Evolutionary conservation across 2,329 filamentous ascomycete genomes (phyloP), one percentile per base, ranked within the genome.

Genomic region (Reticulascus tulasneorum): DNA sequence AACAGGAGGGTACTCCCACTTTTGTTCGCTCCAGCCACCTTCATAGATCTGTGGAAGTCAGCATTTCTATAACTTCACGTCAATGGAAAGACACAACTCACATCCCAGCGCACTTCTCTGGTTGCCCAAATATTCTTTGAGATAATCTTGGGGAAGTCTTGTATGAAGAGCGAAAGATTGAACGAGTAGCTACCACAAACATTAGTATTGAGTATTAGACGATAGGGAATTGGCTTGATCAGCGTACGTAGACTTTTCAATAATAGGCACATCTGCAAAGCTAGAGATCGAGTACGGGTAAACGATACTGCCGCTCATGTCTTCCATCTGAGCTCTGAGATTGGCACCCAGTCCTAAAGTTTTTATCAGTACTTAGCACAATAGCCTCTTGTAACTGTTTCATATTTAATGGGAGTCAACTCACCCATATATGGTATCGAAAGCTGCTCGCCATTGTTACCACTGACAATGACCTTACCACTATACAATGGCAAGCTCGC

Each of bases 131-230:
- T 44, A 22, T 44, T 27, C 34, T 43, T 48, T 26, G 36, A 32
- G 6, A 40, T 40, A 3, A 49, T 24, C 29, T 38, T 45, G 16
- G 48, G 47, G 15, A 46, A 51, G 27, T 48, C 44, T 20, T 49
- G 47, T 2, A 31, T 18, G 7, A 76, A 82, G 35, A 83, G 53
- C 28, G 71, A 77, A 1, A 79, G 81, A 46, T 80, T 82, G 20
- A 83, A 65, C 0, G 78, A 77, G 46, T 75, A 82, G 7, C 41
- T 42, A 4, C 9, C n/a, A 4, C 1, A n/a, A n/a, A n/a, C n/a
- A n/a, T n/a, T n/a, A n/a, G n/a, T n/a, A n/a, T n/a, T n/a, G n/a
- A n/a, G n/a, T n/a, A n/a, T n/a, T n/a, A n/a, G n/a, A n/a, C n/a
- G n/a, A n/a, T n/a, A n/a, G n/a, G n/a, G n/a, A n/a, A n/a, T n/a